Evolutionary conservation across 2,329 filamentous ascomycete species (phyloP).

Genomic region (Xylariaceae sp.): DNA sequence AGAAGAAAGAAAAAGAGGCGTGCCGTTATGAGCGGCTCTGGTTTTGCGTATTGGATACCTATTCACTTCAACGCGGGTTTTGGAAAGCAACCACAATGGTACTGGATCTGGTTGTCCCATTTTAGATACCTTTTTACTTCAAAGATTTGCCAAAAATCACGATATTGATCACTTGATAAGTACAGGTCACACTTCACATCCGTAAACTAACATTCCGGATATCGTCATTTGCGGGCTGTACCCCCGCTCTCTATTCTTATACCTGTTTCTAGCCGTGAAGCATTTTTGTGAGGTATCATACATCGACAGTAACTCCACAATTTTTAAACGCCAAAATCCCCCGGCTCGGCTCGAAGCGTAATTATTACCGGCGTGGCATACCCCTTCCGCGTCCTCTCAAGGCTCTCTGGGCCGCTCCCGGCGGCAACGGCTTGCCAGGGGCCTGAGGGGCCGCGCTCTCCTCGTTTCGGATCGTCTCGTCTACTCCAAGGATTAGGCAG

Average conservation of each 20-base stretch:
- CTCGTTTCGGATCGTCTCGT: slow-evolving; percentile 98
- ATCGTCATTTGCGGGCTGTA: slow-evolving; percentile 5
- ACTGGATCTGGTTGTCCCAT: too few species aligned
- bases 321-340: slow-evolving; percentile 5
- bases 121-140: too few species aligned
- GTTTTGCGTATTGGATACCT: too few species aligned
- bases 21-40: background rate
- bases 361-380: slow-evolving; percentile 81
- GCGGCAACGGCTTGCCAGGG: slow-evolving; percentile 69
- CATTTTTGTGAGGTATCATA: slow-evolving; percentile 20
- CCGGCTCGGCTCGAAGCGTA: too few species aligned
- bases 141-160: too few species aligned
- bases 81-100: too few species aligned
- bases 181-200: too few species aligned
- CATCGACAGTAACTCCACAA: slow-evolving; percentile 3
- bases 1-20: background rate
- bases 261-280: slow-evolving; percentile 16
- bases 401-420: slow-evolving; percentile 83
- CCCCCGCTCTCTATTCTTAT: slow-evolving; percentile 16
- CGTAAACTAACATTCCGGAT: too few species aligned
- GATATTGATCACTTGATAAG: too few species aligned
- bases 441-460: slow-evolving; percentile 82
- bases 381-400: slow-evolving; percentile 78
- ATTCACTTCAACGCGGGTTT: too few species aligned
- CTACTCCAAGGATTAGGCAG: slow-evolving; percentile 91